These are phyloP conservation scores for Tetrahymena elliotti DNA, from an alignment of 73 alveolate genomes.

Conservation along the genomic window DNA sequence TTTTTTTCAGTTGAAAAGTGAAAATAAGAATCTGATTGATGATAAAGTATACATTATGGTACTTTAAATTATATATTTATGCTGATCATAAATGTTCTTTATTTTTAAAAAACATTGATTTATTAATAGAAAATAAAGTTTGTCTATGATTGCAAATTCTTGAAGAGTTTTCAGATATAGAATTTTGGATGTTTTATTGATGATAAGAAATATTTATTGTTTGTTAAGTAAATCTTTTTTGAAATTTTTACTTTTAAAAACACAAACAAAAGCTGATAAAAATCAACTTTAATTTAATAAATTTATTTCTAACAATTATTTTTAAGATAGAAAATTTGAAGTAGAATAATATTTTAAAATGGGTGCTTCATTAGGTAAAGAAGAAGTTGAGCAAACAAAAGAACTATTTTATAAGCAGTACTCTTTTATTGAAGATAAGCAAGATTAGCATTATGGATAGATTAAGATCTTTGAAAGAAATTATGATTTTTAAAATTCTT, in stretches of 20 bases:
- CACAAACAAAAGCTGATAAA: background rate
- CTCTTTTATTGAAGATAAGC: background rate
- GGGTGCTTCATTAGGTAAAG: background rate
- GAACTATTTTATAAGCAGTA: background rate
- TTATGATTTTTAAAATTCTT: background rate
- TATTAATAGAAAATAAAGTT: background rate
- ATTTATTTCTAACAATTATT: background rate
- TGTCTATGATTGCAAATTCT: background rate
- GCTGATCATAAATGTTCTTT: background rate
- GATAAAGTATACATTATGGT: no score
- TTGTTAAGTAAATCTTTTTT: background rate
- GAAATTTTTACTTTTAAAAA: background rate
- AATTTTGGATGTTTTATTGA: background rate
- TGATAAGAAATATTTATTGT: background rate
- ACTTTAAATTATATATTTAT: no score
- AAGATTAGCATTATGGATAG: background rate
- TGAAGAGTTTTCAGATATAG: background rate
- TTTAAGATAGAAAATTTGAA: background rate
- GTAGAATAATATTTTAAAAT: background rate
- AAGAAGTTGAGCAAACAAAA: background rate
- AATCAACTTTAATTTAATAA: background rate
- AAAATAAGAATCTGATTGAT: no score
- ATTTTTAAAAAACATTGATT: no score
- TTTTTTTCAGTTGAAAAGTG: no score
- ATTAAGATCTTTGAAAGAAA: background rate